Conservation (phyloP, 352 stramenopile genomes). For the Phytophthora pini region DNA sequence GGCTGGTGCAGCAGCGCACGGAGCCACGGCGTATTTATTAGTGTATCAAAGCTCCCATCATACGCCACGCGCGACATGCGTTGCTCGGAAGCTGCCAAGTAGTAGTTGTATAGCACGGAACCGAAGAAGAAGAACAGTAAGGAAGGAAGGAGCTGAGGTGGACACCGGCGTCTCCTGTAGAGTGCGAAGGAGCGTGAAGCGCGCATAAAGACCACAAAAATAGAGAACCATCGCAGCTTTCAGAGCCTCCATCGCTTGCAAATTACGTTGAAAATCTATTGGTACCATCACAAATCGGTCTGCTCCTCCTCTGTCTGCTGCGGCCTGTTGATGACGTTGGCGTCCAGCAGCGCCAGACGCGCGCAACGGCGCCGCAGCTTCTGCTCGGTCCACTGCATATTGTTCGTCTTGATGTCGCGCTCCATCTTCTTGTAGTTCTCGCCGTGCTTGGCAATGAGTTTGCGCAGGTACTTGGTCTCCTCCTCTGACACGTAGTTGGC, state of each 20-base stretch:
- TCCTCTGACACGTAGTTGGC: conserved; percentile 85
- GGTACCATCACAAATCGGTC: conserved; percentile 23
- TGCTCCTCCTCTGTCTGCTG: conserved; percentile 21
- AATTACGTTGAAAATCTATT: conserved; percentile 35
- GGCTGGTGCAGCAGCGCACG: conserved; percentile 29
- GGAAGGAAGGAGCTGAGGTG: conserved; percentile 7
- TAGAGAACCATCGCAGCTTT: conserved; percentile 37
- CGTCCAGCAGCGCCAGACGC: conserved; percentile 76
- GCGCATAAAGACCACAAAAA: conserved; percentile 36
- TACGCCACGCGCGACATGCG: conserved; percentile 35
- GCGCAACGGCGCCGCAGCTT: conserved; percentile 78
- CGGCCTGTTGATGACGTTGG: conserved; percentile 66
- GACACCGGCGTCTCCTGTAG: conserved; percentile 27
- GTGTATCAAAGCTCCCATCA: conserved; percentile 42
- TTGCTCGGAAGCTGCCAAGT: conserved; percentile 31
- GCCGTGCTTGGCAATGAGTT: conserved; percentile 71
- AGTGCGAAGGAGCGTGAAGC: conserved; percentile 29
- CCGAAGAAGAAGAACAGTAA: conserved; percentile 13
- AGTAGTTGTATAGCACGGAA: conserved; percentile 38
- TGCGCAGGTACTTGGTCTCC: conserved; percentile 80
- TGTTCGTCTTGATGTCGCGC: conserved; percentile 86
- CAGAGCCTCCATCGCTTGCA: conserved; percentile 17
- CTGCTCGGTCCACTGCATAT: conserved; percentile 83
- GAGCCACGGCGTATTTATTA: conserved; percentile 61
- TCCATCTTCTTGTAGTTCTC: conserved; percentile 82